Base-by-base conservation (phyloP, 2,329 filamentous ascomycete species). In the Lizonia empirigonia region DNA sequence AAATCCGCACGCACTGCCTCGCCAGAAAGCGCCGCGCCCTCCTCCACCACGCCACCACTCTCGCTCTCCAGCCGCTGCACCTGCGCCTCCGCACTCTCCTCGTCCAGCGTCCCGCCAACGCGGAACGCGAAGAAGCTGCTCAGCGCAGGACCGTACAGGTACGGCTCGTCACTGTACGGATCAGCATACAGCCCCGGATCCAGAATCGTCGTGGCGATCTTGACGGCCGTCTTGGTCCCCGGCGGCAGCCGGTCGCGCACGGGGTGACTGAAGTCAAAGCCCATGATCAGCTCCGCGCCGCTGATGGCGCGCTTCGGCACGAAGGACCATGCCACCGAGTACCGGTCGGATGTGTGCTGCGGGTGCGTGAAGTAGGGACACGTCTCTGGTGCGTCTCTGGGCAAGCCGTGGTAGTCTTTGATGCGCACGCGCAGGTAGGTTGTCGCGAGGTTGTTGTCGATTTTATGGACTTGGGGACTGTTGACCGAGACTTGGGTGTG, bases 271-370 rank as follows among this genome's bases (percentile, higher is more conserved):
- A 73, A 73, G 52, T 74, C 70, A 36, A 72, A 72, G 13, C 72
- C 72, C 46, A 66, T 68, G 7, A 74, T 60, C 3, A 71, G 38
- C 18, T 73, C 69, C 4, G 53, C 56, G 10, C 68, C 69, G 1
- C 58, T 34, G 18, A 73, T 64, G 35, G 69, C 55, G 4, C 44
- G 51, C 41, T 73, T 72, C 2, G 71, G 71, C 2, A 73, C 56
- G 38, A 74, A 74, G 0, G 70, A 72, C 55, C 70, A 74, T 20
- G 63, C 62, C 29, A 74, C 65, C 7, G 66, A 70, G 48, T 73
- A 74, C 3, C 65, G 64, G 42, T 74, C 72, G 7, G 64, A 65
- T 1, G 53, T 62, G 50, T 73, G 72, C 16, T 62, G 44, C 6
- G 62, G 59, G 42, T 73, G 65, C 3, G 54, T 33, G 46, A 74